Evolutionary conservation across 2,329 filamentous ascomycete genomes (phyloP), one percentile per base, ranked within the genome.

Genomic region (Xylariaceae sp.): DNA sequence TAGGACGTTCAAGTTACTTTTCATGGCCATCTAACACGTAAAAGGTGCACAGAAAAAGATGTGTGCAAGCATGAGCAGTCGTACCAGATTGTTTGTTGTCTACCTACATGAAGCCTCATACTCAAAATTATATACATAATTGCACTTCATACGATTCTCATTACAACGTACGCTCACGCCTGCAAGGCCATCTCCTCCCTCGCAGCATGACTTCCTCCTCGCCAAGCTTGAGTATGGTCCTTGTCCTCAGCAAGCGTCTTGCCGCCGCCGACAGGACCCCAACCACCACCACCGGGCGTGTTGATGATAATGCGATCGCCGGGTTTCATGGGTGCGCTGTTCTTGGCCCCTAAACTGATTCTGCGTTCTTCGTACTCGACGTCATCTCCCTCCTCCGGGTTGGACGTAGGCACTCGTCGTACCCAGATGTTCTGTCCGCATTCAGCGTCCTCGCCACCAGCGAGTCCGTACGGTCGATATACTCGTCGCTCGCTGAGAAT

Each of bases 361-460:
- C 80, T 77, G 45, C 86, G 76, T 71, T 86, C 80, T 71, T 85
- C 78, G 68, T 80, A 81, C 63, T 82, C 79, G 5, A 69, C 68
- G 9, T 75, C 73, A 0, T 68, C 68, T 1, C 69, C 68, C 60
- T 74, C 72, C 72, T 80, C 78, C 71, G 78, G 79, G 67, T 78
- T 78, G 1, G 76, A 76, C 72, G 84, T 85, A 65, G 80, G 77
- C 56, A 93, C 87, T 61, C 83, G 87, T 6, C 90, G 80, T 37
- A 95, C 86, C 93, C 93, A 97, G 51, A 95, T 77, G 67, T 97
- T 97, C 62, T 92, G 76, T 0, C 93, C 93, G 54, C 88, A 88
- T 66, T 84, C 76, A 0, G 86, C 93, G 62, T 93, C 88, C 58
- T 86, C 87, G 2, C 93, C 93, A 0, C 93, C 93, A 18, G 86